These are phyloP conservation scores for Tuber borchii DNA, from an alignment of 495 filamentous ascomycete genomes.

Conservation along the genomic window DNA sequence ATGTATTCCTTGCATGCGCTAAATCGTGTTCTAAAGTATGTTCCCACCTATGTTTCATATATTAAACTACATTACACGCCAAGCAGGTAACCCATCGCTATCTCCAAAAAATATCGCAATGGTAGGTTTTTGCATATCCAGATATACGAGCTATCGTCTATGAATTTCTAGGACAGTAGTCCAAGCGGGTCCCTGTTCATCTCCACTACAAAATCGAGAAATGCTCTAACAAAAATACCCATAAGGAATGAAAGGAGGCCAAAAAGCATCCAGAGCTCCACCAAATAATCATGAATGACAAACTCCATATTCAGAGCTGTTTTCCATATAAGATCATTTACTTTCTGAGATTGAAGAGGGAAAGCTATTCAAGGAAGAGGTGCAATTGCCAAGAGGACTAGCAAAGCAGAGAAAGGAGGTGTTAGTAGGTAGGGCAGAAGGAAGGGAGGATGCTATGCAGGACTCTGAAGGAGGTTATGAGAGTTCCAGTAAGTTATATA, in stretches of 20 bases:
- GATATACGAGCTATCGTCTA: not conserved
- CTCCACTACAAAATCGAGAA: slow-evolving; percentile 95
- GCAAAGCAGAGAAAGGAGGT: slow-evolving; percentile 46
- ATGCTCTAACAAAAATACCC: slow-evolving; percentile 79
- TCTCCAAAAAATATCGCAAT: slow-evolving; percentile 36
- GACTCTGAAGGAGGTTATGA: slow-evolving; percentile 45
- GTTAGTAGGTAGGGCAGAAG: slow-evolving; percentile 39
- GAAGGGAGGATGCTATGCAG: slow-evolving; percentile 46
- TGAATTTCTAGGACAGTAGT: slow-evolving; percentile 66
- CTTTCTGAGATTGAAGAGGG: too few relatives aligned
- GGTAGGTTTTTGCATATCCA: slow-evolving; percentile 43
- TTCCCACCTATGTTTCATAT: not conserved
- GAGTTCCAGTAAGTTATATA: slow-evolving; percentile 47
- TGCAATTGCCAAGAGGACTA: too few relatives aligned
- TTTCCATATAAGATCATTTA: too few relatives aligned
- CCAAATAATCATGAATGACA: too few relatives aligned
- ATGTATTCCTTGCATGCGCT: slow-evolving; percentile 75
- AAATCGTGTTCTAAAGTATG: slow-evolving; percentile 81
- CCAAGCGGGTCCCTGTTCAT: slow-evolving; percentile 82
- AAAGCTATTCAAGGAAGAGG: too few relatives aligned
- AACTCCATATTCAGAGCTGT: too few relatives aligned
- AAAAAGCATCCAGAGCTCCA: slow-evolving; percentile 81
- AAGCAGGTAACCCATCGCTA: slow-evolving; percentile 6
- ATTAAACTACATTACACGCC: too few relatives aligned
- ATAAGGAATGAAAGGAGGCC: slow-evolving; percentile 75